A percentile compares a stretch with the other conserved stretches of the same genome.
Conservation (phyloP, 768 basidiomycete species). For the Lactarius vividus region DNA sequence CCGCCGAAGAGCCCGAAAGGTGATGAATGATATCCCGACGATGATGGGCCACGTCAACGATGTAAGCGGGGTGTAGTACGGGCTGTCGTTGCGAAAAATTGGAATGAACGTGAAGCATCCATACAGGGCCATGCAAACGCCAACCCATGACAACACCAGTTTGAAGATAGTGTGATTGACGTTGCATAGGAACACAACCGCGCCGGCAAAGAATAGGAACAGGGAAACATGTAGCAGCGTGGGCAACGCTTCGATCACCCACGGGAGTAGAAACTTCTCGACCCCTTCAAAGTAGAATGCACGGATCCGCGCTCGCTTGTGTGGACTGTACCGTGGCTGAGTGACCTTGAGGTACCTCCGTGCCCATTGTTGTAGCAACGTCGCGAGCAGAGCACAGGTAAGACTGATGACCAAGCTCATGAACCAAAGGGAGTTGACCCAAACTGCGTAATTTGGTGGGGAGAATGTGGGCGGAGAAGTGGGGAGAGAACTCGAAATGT, state of each 20-base stretch:
- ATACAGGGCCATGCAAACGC: neutral
- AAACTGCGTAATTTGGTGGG: neutral
- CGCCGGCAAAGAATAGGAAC: constrained; percentile 18
- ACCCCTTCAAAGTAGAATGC: neutral
- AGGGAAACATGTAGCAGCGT: constrained; percentile 10
- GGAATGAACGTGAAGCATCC: neutral
- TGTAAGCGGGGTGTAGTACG: neutral
- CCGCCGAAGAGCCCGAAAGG: too few species aligned
- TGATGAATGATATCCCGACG: too few species aligned
- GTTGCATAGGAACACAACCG: constrained; percentile 8
- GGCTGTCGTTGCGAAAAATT: too few species aligned
- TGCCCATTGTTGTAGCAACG: neutral
- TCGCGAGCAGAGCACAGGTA: constrained; percentile 1
- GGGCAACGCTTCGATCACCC: constrained; percentile 5
- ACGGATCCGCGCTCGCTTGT: constrained; percentile 8
- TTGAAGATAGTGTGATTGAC: constrained; percentile 1
- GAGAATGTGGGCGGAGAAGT: neutral
- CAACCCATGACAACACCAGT: neutral
- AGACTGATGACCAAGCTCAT: neutral
- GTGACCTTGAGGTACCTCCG: neutral
- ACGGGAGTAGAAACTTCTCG: neutral
- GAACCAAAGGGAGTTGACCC: neutral
- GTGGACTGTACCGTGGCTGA: neutral
- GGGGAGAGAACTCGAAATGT: neutral
- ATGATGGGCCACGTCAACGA: neutral